phyloP scores from a whole-genome alignment of 345 rosid genomes.

The Populus alba region DNA sequence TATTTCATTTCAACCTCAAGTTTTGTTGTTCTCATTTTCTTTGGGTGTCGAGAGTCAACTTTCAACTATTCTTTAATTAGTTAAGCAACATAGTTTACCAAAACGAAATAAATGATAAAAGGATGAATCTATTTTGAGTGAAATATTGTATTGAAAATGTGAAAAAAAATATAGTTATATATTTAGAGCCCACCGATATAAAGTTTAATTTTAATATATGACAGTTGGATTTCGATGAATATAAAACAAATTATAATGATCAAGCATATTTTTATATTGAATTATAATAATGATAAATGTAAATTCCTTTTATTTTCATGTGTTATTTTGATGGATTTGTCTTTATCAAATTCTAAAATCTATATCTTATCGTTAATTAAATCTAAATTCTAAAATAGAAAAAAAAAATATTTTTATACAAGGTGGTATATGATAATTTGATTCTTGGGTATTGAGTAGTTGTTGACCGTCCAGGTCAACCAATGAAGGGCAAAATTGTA shows the following conservation, averaged over 20 bases:
- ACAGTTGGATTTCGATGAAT: too few relatives aligned
- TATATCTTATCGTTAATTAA: too few relatives aligned
- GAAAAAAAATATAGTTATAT: neutral
- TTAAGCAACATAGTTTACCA: neutral
- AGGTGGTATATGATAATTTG: neutral
- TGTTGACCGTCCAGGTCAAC: neutral
- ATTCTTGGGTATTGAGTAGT: neutral
- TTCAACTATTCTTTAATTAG: neutral
- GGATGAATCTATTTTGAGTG: neutral
- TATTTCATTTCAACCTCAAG: neutral
- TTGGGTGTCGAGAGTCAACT: neutral
- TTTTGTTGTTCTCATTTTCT: conserved; percentile 1
- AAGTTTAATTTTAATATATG: too few relatives aligned
- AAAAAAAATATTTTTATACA: too few relatives aligned
- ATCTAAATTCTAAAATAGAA: too few relatives aligned
- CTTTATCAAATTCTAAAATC: neutral
- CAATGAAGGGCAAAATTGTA: neutral
- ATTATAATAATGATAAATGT: too few relatives aligned
- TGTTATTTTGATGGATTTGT: too few relatives aligned
- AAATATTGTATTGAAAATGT: neutral
- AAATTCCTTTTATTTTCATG: too few relatives aligned
- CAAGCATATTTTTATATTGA: too few relatives aligned
- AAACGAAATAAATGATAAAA: neutral
- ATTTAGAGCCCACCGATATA: too few relatives aligned
- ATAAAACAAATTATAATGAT: too few relatives aligned